phyloP scores from a whole-genome alignment of 2,329 filamentous ascomycete genomes.

The Amylocarpus encephaloides region DNA sequence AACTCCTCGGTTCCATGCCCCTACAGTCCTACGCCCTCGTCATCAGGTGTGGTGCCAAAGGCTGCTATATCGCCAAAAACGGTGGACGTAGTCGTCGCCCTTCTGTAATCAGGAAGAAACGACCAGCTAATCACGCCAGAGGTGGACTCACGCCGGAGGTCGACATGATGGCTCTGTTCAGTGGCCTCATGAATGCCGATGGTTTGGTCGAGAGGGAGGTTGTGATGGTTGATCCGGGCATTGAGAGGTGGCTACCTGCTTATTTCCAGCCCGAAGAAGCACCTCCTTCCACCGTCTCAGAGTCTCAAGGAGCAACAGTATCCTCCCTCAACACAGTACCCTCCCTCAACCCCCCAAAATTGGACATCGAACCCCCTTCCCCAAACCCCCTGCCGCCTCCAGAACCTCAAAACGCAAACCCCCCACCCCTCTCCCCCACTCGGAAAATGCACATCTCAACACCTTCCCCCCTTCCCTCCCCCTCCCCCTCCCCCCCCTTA shows the following conservation, averaged over 20 bases:
- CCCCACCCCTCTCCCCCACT: no score
- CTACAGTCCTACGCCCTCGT: conserved; percentile 60
- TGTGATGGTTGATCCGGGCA: conserved; percentile 43
- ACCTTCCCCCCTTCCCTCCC: background rate
- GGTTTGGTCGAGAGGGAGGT: conserved; percentile 45
- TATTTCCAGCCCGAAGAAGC: conserved; percentile 45
- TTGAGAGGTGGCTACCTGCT: conserved; percentile 71
- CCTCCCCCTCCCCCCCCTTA: background rate
- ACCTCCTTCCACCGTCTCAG: background rate
- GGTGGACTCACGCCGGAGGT: conserved; percentile 53
- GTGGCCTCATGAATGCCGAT: conserved; percentile 50
- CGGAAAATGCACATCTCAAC: no score
- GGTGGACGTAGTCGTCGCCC: conserved; percentile 24
- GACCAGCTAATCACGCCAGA: conserved; percentile 32
- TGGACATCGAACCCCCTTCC: background rate
- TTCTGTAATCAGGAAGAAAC: conserved; percentile 15
- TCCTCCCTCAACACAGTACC: background rate
- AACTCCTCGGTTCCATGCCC: conserved; percentile 58
- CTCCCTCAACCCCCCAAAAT: background rate
- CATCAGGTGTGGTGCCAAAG: conserved; percentile 64
- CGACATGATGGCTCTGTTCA: conserved; percentile 57
- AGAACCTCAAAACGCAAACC: no score
- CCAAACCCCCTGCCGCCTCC: no score
- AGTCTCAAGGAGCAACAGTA: background rate
- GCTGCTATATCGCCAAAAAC: conserved; percentile 55